Base-by-base conservation (phyloP, 805 yeast genomes). In the Lachancea fermentati region DNA sequence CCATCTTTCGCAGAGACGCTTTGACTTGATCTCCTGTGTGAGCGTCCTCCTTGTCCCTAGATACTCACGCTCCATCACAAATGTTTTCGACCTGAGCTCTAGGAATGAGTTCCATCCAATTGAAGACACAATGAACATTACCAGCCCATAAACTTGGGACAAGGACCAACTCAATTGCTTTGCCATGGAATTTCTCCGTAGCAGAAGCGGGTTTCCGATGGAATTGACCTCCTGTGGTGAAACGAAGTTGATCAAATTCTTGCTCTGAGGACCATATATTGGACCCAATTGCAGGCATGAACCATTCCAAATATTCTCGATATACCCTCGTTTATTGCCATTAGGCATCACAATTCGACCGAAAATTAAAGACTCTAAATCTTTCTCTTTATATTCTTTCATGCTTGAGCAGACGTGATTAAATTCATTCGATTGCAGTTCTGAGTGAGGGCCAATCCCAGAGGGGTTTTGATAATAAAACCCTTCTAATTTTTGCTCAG, bases 81-180 rank as follows among this genome's bases (percentile, higher is more conserved):
- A 91, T 0, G 84, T 79, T 14, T 70, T 65, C 1, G 88, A 77
- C 43, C 96, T 76, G 29, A 80, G 54, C 42, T 69, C 67, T 48
- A 89, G 69, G 26, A 87, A 60, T 26, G 72, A 75, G 50, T 85
- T 86, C 98, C 98, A 91, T 3, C 96, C 96, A 30, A 80, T 67
- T 17, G 71, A 63, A 14, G 80, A 72, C 2, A 80, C 77, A 48
- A 93, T 73, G 6, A 77, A 68, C 4, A 94, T 78, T 42, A 91
- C 62, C 41, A 88, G 62, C 32, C 79, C 81, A 58, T 86, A 91
- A 1, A 85, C 85, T 39, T 63, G 45, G 30, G 41, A 37, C 36
- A 54, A 49, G 19, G 54, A 59, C 56, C 56, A 51, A 30, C 55
- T 51, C 26, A 46, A 48, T 26, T 52, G 56, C 22, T 54, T 54